Evolutionary conservation across 192 early-diverging fungal species (phyloP), one percentile per base, ranked within the genome.

Genomic region (Obelidium mucronatum): DNA sequence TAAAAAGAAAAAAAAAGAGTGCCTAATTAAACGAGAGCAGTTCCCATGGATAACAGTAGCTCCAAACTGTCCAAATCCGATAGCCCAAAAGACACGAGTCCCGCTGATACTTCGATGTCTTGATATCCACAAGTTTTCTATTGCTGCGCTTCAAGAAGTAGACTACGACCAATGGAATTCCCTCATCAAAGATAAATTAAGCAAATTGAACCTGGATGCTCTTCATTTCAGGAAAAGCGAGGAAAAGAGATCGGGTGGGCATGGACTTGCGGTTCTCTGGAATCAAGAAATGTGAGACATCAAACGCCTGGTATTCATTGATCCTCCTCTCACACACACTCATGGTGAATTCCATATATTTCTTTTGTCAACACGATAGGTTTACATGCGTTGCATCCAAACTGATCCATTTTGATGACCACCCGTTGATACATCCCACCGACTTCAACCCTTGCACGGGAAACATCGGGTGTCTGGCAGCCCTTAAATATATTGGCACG

Each of bases 251-350:
- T n/a, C n/a, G n/a, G 63, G 19, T 13, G 63, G 63, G 26, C 63
- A 65, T 26, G 63, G 63, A 65, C 40, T 65, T 24, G 63, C 63
- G 37, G 8, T 65, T 40, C 8, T 65, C 13, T 65, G 63, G 63
- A 5, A 35, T 13, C 5, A 39, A 13, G 56, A 59, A 11, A 19
- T 6, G 56, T 59, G 31, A 19, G 31, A 11, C 6, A 24, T n/a
- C 11, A n/a, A 30, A 8, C 6, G 6, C 56, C 26, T 59, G 56
- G 26, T 8, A 48, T 48, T 19, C 44, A 31, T 11, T 59, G 11
- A 19, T 11, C 11, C n/a, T 59, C 56, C 8, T n/a, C n/a, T n/a
- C n/a, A n/a, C n/a, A n/a, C n/a, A n/a, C n/a, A n/a, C n/a, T n/a
- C n/a, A n/a, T n/a, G n/a, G n/a, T n/a, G n/a, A n/a, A n/a, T n/a